phyloP scores from a whole-genome alignment of 768 basidiomycete genomes.

The Serendipita sp. region DNA sequence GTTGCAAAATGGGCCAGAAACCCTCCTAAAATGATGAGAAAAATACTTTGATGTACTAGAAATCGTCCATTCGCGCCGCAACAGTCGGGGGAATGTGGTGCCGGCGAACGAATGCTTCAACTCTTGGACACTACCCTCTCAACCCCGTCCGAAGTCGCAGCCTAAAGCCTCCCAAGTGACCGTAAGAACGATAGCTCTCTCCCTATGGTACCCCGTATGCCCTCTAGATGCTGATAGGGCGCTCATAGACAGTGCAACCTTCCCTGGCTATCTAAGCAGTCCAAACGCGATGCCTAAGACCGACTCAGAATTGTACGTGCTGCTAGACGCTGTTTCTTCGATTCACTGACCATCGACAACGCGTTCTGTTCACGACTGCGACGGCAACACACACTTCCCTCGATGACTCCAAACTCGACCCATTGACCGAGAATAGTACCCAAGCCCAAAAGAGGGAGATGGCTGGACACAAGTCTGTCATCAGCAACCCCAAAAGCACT shows the following conservation, averaged over 20 bases:
- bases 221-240: no score
- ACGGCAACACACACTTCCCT: background rate
- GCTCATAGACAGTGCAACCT: background rate
- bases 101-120: background rate
- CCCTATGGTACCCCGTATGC: no score
- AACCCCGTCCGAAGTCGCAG: background rate
- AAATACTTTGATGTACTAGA: no score
- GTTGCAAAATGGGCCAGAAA: no score
- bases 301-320: background rate
- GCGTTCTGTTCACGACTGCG: background rate
- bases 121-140: background rate
- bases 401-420: background rate
- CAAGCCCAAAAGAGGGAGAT: slow-evolving; percentile 7
- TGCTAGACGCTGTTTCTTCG: background rate
- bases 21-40: no score
- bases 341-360: background rate
- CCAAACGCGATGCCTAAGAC: slow-evolving; percentile 1
- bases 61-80: background rate
- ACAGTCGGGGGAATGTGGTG: background rate
- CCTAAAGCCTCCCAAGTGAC: background rate
- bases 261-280: background rate
- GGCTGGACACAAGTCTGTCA: slow-evolving; percentile 5
- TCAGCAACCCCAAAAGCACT: slow-evolving; percentile 6
- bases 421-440: background rate
- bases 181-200: background rate